Conservation (phyloP, 2,329 filamentous ascomycete species). For the Tolypocladium tropicale region DNA sequence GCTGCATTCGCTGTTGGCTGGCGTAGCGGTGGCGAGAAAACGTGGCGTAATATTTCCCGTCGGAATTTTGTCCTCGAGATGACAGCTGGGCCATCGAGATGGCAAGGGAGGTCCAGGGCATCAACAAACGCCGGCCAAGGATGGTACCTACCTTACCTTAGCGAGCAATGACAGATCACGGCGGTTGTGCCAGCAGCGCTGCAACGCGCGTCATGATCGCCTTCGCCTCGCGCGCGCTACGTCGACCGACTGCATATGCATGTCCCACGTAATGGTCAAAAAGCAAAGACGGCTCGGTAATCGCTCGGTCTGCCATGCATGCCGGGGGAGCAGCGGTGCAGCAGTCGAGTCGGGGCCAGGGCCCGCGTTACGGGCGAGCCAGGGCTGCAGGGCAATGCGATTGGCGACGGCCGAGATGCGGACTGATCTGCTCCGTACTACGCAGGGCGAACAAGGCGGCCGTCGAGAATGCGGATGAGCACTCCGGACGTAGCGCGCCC, state of each 20-base stretch:
- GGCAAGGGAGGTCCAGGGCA: neutral
- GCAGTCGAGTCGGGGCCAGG: neutral
- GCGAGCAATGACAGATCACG: neutral
- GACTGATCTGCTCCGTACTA: neutral
- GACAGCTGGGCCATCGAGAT: neutral
- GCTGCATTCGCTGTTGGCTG: neutral
- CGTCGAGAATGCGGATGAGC: no score
- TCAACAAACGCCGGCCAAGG: no score
- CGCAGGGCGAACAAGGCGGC: neutral
- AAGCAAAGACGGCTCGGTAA: neutral
- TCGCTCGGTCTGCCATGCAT: neutral
- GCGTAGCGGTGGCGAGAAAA: neutral
- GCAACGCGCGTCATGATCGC: neutral
- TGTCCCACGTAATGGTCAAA: neutral
- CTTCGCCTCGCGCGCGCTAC: neutral
- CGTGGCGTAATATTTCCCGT: neutral
- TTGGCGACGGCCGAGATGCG: neutral
- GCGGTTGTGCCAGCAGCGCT: neutral
- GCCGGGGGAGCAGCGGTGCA: neutral
- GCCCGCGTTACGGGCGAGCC: neutral
- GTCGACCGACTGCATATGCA: neutral
- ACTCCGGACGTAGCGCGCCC: no score
- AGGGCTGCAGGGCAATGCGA: neutral
- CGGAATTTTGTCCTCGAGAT: neutral
- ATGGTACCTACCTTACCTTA: no score